Evolutionary conservation across 495 filamentous ascomycete species (phyloP).

Genomic region (Cairneyella variabilis): DNA sequence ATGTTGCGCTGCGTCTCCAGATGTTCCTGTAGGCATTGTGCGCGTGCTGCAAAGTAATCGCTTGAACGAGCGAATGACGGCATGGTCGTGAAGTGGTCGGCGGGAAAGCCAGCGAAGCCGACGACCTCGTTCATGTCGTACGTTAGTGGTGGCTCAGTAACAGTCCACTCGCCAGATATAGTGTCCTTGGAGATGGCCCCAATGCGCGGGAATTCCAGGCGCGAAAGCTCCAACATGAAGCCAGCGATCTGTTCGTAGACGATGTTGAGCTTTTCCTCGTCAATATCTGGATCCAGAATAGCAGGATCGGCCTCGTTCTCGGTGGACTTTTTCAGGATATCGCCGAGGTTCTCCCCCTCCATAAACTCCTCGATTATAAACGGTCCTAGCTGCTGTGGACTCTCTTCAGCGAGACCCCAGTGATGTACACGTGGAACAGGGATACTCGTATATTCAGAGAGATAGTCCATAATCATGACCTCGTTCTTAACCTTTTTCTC

Average conservation of each 20-base stretch:
- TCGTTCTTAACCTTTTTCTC: slow-evolving; percentile 43
- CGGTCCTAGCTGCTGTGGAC: slow-evolving; percentile 35
- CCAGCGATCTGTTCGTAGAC: slow-evolving; percentile 34
- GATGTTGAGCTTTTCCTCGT: slow-evolving; percentile 28
- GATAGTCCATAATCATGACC: slow-evolving; percentile 31
- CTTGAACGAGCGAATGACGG: slow-evolving; percentile 9
- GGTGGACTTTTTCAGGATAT: slow-evolving; percentile 29
- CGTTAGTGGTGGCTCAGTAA: slow-evolving; percentile 33
- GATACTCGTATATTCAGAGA: slow-evolving; percentile 36
- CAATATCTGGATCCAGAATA: slow-evolving; percentile 33
- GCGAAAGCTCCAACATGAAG: slow-evolving; percentile 36
- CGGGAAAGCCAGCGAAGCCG: slow-evolving; percentile 33
- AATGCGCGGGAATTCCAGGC: slow-evolving; percentile 34
- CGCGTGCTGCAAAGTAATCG: slow-evolving; percentile 10
- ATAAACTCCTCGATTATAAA: slow-evolving; percentile 45
- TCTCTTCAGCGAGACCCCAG: slow-evolving; percentile 36
- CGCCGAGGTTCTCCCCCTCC: slow-evolving; percentile 27
- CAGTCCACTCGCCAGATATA: slow-evolving; percentile 28
- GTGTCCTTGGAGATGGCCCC: slow-evolving; percentile 33
- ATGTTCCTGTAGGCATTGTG: slow-evolving; percentile 12
- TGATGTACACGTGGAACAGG: slow-evolving; percentile 35
- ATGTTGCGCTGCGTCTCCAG: slow-evolving; percentile 16
- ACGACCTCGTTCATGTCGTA: slow-evolving; percentile 40
- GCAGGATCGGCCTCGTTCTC: slow-evolving; percentile 26
- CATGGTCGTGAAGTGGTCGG: slow-evolving; percentile 28